A percentile compares a stretch with the other conserved stretches of the same genome.
These are phyloP conservation scores for Ulota crispa DNA, from an alignment of 225 moss, liverwort and hornwort species.

Conservation along the genomic window DNA sequence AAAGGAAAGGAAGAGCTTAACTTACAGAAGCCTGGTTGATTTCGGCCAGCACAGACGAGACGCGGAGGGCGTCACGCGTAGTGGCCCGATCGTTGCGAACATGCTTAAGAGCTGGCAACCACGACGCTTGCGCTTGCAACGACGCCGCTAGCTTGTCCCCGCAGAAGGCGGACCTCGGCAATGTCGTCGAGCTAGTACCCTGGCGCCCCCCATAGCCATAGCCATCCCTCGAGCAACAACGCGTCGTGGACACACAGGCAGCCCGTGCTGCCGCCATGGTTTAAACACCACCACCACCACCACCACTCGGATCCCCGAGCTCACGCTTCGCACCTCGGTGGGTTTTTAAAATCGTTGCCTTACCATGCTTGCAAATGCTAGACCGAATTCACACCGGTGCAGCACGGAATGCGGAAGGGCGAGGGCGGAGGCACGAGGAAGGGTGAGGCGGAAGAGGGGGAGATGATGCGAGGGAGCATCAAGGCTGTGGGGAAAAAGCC, in stretches of 20 bases:
- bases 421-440: background rate
- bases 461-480: constrained; percentile 13
- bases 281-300: background rate
- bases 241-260: constrained; percentile 39
- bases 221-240: constrained; percentile 28
- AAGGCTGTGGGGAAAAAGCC: background rate
- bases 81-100: background rate
- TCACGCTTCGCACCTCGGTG: background rate
- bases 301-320: background rate
- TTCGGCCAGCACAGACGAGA: constrained; percentile 51
- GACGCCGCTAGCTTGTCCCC: constrained; percentile 41
- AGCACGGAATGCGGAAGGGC: too few species aligned
- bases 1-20: background rate
- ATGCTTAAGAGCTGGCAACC: constrained; percentile 8
- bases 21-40: constrained; percentile 39
- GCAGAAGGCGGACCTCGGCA: constrained; percentile 36
- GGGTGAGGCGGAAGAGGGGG: background rate
- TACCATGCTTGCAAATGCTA: background rate
- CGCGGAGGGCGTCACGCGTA: background rate
- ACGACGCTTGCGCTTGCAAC: constrained; percentile 31
- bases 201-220: constrained; percentile 23
- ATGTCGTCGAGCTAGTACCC: background rate
- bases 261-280: constrained; percentile 39
- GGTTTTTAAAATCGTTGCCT: background rate
- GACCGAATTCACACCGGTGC: background rate